Conservation (phyloP, 768 basidiomycete species). For the Infundibulicybe gibba region DNA sequence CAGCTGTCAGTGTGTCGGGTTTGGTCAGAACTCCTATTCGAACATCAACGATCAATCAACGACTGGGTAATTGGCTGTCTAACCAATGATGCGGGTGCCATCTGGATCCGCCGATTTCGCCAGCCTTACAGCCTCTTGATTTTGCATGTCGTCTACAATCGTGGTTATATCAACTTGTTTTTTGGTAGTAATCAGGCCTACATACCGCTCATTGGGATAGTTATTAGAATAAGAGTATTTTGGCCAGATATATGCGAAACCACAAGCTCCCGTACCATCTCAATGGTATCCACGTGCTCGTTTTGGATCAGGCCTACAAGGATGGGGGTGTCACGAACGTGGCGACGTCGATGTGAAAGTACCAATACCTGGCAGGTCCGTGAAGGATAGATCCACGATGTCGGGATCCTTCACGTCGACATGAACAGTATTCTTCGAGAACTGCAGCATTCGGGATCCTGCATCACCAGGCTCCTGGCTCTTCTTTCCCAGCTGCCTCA, state of each 20-base stretch:
- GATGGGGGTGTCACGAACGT: conserved; percentile 11
- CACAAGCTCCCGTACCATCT: conserved; percentile 46
- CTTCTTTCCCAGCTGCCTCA: conserved; percentile 7
- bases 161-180: not conserved
- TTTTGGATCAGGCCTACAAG: conserved; percentile 53
- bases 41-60: not conserved
- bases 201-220: conserved; percentile 62
- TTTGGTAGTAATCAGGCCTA: not conserved
- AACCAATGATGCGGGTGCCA: conserved; percentile 63
- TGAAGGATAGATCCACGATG: conserved; percentile 46
- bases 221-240: conserved; percentile 61
- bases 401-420: conserved; percentile 40
- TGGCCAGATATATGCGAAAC: conserved; percentile 38
- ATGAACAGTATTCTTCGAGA: conserved; percentile 50
- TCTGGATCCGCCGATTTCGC: conserved; percentile 49
- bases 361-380: conserved; percentile 48
- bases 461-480: not conserved
- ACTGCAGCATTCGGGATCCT: conserved; percentile 16
- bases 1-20: conserved; percentile 49
- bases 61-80: not conserved
- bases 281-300: conserved; percentile 30
- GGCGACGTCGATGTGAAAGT: conserved; percentile 8
- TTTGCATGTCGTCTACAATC: conserved; percentile 60
- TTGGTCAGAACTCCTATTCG: conserved; percentile 65
- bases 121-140: conserved; percentile 52